phyloP scores from a whole-genome alignment of 2,329 filamentous ascomycete species.

The Pyricularia grisea region DNA sequence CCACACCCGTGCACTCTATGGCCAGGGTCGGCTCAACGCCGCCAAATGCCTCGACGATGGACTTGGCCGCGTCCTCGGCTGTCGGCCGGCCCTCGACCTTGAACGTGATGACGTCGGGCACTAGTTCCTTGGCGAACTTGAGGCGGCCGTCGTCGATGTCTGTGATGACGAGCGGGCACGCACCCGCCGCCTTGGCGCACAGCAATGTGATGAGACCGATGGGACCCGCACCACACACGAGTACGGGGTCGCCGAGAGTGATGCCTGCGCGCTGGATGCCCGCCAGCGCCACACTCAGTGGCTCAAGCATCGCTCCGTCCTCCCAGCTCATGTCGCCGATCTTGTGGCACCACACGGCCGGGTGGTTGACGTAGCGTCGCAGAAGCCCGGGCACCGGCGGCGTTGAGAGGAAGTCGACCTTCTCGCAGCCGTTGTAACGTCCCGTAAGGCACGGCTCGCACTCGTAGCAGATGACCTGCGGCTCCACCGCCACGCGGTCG shows the following conservation, averaged over 20 bases:
- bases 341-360: slow-evolving; percentile 91
- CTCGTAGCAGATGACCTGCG: slow-evolving; percentile 82
- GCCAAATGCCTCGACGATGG: slow-evolving; percentile 46
- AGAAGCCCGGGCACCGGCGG: slow-evolving; percentile 82
- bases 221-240: slow-evolving; percentile 88
- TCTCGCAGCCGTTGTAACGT: slow-evolving; percentile 89
- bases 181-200: slow-evolving; percentile 77
- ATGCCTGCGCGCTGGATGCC: slow-evolving; percentile 77
- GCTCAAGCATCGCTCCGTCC: slow-evolving; percentile 84
- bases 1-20: slow-evolving; percentile 91
- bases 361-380: slow-evolving; percentile 90
- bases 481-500: slow-evolving; percentile 89
- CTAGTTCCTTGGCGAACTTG: slow-evolving; percentile 74
- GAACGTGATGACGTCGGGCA: slow-evolving; percentile 71
- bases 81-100: slow-evolving; percentile 56
- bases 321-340: slow-evolving; percentile 89
- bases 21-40: slow-evolving; percentile 73
- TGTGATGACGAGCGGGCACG: slow-evolving; percentile 84
- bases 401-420: slow-evolving; percentile 79
- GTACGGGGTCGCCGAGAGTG: slow-evolving; percentile 72
- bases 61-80: slow-evolving; percentile 61
- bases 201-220: slow-evolving; percentile 86
- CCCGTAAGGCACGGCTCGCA: slow-evolving; percentile 90
- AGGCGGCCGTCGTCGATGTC: slow-evolving; percentile 86
- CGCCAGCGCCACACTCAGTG: slow-evolving; percentile 79